These are phyloP conservation scores for Volvariella surrecta DNA, from an alignment of 1,284 basidiomycete species.

Conservation along the genomic window DNA sequence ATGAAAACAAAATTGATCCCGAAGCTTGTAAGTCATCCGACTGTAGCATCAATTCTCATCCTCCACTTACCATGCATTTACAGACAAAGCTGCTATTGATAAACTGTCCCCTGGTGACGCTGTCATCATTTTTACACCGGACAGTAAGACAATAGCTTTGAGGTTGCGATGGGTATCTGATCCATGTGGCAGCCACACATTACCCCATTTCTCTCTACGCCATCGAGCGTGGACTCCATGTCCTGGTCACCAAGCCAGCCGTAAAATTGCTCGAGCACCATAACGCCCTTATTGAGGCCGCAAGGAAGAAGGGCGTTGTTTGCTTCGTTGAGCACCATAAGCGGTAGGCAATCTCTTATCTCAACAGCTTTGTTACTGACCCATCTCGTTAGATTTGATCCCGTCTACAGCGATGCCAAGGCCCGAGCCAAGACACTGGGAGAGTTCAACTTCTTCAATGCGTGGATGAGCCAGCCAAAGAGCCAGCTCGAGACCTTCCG, in stretches of 20 bases:
- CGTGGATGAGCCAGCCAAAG: conserved; percentile 95
- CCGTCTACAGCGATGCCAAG: conserved; percentile 86
- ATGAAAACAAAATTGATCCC: conserved; percentile 57
- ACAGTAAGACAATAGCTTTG: conserved; percentile 42
- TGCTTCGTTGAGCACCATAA: conserved; percentile 92
- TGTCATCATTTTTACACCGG: conserved; percentile 83
- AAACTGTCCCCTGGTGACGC: conserved; percentile 76
- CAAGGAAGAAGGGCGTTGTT: conserved; percentile 72
- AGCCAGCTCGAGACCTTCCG: conserved; percentile 90
- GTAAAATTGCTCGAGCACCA: conserved; percentile 83
- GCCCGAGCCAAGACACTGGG: conserved; percentile 71
- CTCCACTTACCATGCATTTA: conserved; percentile 5
- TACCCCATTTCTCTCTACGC: conserved; percentile 82
- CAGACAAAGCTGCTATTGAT: conserved; percentile 85
- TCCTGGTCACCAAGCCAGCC: conserved; percentile 89
- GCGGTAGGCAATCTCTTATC: conserved; percentile 30
- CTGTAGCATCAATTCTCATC: not conserved
- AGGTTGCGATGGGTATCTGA: conserved; percentile 2
- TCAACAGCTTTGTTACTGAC: conserved; percentile 1
- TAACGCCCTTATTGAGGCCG: conserved; percentile 65
- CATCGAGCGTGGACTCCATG: conserved; percentile 77
- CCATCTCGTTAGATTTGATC: conserved; percentile 60
- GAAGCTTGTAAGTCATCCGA: conserved; percentile 68
- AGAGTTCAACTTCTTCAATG: conserved; percentile 88
- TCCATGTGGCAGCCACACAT: conserved; percentile 57